These are phyloP conservation scores for Gaeumannomyces tritici DNA, from an alignment of 2,329 filamentous ascomycete genomes.

Conservation along the genomic window DNA sequence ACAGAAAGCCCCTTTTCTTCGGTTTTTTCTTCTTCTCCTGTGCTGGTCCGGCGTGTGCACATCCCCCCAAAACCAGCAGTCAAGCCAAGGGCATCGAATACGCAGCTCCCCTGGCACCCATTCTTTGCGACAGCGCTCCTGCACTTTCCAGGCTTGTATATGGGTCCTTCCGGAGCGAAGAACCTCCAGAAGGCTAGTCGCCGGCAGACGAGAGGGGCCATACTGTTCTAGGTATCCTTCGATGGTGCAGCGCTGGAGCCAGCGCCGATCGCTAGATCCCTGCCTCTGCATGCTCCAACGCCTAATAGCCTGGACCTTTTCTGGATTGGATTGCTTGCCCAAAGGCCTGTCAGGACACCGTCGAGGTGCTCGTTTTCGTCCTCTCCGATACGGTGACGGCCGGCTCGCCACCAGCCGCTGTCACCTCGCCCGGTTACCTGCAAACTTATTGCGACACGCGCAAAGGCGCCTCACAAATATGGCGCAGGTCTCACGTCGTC, in stretches of 20 bases:
- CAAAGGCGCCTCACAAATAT: background rate
- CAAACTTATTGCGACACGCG: background rate
- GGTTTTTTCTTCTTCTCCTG: too few relatives aligned
- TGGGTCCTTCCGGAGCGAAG: background rate
- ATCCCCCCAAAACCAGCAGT: background rate
- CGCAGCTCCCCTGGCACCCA: background rate
- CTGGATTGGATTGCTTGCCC: background rate
- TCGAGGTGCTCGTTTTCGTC: background rate
- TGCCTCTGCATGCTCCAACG: background rate
- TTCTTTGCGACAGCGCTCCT: background rate
- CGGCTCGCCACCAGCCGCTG: background rate
- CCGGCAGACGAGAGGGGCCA: background rate
- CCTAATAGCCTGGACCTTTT: background rate
- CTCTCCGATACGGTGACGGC: background rate
- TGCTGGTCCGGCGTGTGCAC: background rate
- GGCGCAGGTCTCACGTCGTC: too few relatives aligned
- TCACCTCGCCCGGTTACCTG: too few relatives aligned
- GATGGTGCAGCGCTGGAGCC: background rate
- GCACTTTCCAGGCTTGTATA: background rate
- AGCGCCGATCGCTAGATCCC: background rate
- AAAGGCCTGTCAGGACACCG: background rate
- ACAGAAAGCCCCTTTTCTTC: background rate
- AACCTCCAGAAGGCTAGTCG: background rate
- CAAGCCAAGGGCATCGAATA: background rate
- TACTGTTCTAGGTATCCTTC: background rate